Evolutionary conservation across 73 alveolate genomes (phyloP).

Genomic region (Stentor coeruleus): DNA sequence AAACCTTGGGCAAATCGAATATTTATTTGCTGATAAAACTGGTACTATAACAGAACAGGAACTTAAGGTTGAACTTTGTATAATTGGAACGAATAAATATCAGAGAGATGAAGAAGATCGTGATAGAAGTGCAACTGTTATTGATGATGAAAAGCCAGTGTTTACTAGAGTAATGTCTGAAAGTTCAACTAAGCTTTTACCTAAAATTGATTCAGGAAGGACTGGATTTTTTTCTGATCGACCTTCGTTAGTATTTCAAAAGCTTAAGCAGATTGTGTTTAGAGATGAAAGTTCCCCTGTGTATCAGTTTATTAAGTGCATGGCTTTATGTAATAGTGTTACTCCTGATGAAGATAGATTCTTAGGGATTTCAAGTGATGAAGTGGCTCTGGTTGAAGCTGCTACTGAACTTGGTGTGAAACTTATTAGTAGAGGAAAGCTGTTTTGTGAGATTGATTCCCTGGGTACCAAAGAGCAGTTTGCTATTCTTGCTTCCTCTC

Average conservation of each 20-base stretch:
- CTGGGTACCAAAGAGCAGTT: not conserved
- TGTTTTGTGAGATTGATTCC: not conserved
- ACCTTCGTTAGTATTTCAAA: not conserved
- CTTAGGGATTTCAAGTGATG: not conserved
- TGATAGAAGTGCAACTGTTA: not conserved
- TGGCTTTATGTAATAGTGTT: conserved; percentile 9
- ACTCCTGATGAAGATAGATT: not conserved
- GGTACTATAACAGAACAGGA: conserved; percentile 17
- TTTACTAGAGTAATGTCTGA: not conserved
- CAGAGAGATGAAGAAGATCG: not conserved
- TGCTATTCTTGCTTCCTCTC: not conserved
- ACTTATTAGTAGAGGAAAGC: not conserved
- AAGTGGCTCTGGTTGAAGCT: conserved; percentile 20
- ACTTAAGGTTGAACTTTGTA: too few species aligned
- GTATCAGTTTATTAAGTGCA: conserved; percentile 16
- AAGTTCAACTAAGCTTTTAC: not conserved
- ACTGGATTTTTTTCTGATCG: not conserved
- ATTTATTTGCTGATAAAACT: conserved; percentile 10
- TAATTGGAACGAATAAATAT: too few species aligned
- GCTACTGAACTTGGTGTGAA: conserved; percentile 18
- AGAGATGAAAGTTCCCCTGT: not conserved
- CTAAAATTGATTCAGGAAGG: not conserved
- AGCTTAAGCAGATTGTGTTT: conserved; percentile 7
- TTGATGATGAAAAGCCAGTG: conserved; percentile 16
- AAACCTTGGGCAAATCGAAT: conserved; percentile 21